Base-by-base conservation (phyloP, 2,329 filamentous ascomycete species). In the Fusarium dlaminii region DNA sequence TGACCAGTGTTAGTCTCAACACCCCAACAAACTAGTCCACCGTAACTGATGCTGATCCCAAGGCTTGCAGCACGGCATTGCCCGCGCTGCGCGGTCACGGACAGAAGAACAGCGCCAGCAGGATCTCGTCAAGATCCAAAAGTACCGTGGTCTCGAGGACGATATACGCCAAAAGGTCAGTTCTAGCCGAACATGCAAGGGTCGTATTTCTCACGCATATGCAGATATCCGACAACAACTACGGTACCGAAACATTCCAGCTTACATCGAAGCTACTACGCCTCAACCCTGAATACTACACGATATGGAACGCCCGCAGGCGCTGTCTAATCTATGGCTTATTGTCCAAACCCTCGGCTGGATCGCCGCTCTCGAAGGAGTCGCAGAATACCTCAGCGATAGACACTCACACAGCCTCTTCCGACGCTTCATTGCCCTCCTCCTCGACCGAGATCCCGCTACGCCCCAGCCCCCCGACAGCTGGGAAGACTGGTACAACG, bases 261-360 rank as follows among this genome's bases (percentile, higher is more conserved):
- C 88, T 93, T 62, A 93, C 92, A 39, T 91, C 92, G n/a, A 90
- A 90, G 75, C 88, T 96, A 49, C 87, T 96, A 61, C 88, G 88
- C 52, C 88, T 92, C 78, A 97, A 97, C 81, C 94, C 94, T 32
- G 94, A 97, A 83, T 95, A 95, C 86, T 96, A 96, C 84, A 96
- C 94, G 64, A 89, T 94, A 88, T 97, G 94, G 94, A 97, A 97
- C 87, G 89, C 92, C 84, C 92, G 96, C 80, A 92, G 96, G 78
- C 89, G 89, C 79, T 91, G 89, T 83, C 86, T 92, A 87, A 88
- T 84, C 68, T 88, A 85, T 86, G 84, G 85, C 78, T 87, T 85
- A 82, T 89, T 90, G 77, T 90, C 86, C 83, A 87, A 79, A 87
- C 83, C 78, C 24, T 86, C 81, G 82, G 81, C 76, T 86, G 85